Evolutionary conservation across 2,329 filamentous ascomycete genomes (phyloP).

Genomic region (Periconia sp.): DNA sequence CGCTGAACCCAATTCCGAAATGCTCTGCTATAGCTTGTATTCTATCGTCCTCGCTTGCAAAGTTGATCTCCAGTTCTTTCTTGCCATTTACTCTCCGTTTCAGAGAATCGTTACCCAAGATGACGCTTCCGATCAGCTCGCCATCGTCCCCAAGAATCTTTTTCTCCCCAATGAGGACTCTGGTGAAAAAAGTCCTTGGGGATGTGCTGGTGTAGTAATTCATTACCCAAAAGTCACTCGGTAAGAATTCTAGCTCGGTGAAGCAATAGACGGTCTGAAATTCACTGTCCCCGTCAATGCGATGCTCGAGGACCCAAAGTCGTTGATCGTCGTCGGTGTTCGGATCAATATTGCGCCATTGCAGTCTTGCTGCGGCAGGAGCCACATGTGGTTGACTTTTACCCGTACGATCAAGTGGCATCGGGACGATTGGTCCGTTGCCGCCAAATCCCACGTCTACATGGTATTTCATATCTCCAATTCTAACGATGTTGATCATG

Average conservation of each 20-base stretch:
- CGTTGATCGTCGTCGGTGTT: constrained; percentile 46
- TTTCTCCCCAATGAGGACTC: constrained; percentile 52
- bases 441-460: constrained; percentile 54
- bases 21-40: constrained; percentile 51
- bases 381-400: constrained; percentile 32
- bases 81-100: constrained; percentile 53
- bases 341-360: constrained; percentile 40
- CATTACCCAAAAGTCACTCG: constrained; percentile 38
- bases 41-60: constrained; percentile 52
- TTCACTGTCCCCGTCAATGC: constrained; percentile 44
- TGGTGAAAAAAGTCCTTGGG: constrained; percentile 39
- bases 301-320: constrained; percentile 53
- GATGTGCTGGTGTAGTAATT: constrained; percentile 44
- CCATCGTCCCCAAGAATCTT: constrained; percentile 53
- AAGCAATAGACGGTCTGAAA: constrained; percentile 72
- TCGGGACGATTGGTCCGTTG: constrained; percentile 46
- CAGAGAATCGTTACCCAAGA: constrained; percentile 51
- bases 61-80: constrained; percentile 48
- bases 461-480: constrained; percentile 39
- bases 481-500: constrained; percentile 53
- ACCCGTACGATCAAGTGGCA: constrained; percentile 42
- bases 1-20: constrained; percentile 51
- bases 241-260: constrained; percentile 50
- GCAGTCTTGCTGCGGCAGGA: constrained; percentile 39
- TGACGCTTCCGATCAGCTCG: constrained; percentile 46